Evolutionary conservation across 257 asterid species (phyloP).

Genomic region (Fraxinus pennsylvanica): DNA sequence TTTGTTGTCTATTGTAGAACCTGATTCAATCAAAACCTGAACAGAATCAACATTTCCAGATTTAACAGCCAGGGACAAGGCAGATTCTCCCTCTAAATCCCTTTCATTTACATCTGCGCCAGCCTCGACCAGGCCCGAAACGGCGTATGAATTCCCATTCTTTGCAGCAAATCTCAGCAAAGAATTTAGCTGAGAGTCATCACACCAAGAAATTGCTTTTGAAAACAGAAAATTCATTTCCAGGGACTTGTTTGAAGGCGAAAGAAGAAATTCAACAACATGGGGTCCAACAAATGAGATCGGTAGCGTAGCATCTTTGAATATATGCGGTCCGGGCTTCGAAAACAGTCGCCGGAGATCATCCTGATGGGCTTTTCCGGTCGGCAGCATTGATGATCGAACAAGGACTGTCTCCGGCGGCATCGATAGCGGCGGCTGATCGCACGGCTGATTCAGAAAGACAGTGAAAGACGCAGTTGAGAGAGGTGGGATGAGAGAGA

Average conservation of each 20-base stretch:
- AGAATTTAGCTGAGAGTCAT: constrained; percentile 42
- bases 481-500: constrained; percentile 64
- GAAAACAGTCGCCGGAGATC: constrained; percentile 67
- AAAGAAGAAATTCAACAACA: constrained; percentile 58
- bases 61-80: constrained; percentile 49
- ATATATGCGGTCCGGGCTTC: constrained; percentile 59
- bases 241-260: constrained; percentile 31
- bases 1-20: constrained; percentile 36
- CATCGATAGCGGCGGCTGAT: constrained; percentile 56
- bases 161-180: constrained; percentile 47
- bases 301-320: constrained; percentile 64
- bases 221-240: constrained; percentile 41
- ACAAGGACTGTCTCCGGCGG: constrained; percentile 50
- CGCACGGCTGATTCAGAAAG: constrained; percentile 29
- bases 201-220: constrained; percentile 53
- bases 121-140: constrained; percentile 52
- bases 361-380: constrained; percentile 65
- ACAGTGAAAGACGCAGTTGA: constrained; percentile 52
- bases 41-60: constrained; percentile 46
- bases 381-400: constrained; percentile 73
- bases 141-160: constrained; percentile 40
- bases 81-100: constrained; percentile 28
- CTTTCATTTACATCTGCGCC: constrained; percentile 59
- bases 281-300: constrained; percentile 55
- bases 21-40: constrained; percentile 50